phyloP scores from a whole-genome alignment of 768 basidiomycete species.

The Hygrocybe coccinea region DNA sequence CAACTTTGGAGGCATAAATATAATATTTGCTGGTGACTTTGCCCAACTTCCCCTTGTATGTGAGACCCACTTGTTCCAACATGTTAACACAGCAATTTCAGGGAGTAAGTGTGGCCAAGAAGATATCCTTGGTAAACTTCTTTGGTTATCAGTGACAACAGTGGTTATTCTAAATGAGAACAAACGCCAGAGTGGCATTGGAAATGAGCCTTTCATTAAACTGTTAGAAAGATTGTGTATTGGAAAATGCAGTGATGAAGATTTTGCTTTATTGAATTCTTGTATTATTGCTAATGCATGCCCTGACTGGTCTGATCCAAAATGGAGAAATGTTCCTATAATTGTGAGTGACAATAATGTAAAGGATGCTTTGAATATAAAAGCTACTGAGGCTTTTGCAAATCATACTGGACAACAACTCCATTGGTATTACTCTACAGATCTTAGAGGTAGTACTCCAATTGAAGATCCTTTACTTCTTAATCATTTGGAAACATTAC shows the following conservation, averaged over 20 bases:
- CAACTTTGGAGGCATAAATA: conserved; percentile 37
- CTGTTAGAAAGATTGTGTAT: conserved; percentile 20
- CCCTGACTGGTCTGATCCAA: not conserved
- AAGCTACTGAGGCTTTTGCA: conserved; percentile 24
- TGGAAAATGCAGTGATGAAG: conserved; percentile 24
- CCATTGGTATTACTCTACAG: conserved; percentile 30
- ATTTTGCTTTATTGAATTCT: conserved; percentile 19
- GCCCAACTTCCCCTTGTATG: conserved; percentile 21
- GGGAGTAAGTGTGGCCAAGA: conserved; percentile 13
- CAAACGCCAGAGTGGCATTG: conserved; percentile 25
- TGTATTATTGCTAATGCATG: conserved; percentile 9
- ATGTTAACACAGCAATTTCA: not conserved
- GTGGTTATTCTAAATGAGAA: conserved; percentile 26
- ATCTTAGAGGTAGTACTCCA: conserved; percentile 11
- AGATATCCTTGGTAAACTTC: conserved; percentile 24
- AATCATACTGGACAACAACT: conserved; percentile 4
- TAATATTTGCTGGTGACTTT: conserved; percentile 44
- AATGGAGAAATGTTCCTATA: conserved; percentile 28
- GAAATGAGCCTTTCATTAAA: conserved; percentile 17
- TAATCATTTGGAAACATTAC: conserved; percentile 11
- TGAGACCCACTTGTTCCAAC: not conserved
- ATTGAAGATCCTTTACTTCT: conserved; percentile 8
- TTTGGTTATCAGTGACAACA: conserved; percentile 30
- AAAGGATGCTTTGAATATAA: conserved; percentile 35
- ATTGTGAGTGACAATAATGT: conserved; percentile 34